phyloP scores from a whole-genome alignment of 2,329 filamentous ascomycete species.

The Ophiostoma pallidulum region DNA sequence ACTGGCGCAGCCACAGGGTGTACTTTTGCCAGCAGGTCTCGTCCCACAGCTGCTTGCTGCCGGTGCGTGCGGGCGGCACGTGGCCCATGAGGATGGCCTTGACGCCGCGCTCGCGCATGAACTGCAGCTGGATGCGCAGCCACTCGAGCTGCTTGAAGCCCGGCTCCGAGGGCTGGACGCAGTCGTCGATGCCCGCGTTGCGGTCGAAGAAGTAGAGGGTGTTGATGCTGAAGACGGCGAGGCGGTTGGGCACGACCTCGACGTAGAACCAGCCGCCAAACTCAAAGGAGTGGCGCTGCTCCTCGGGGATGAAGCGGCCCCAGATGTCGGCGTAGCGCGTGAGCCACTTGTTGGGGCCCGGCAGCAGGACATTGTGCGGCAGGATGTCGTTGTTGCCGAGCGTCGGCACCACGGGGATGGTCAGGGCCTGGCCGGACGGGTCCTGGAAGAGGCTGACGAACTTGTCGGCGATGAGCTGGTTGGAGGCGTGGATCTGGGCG shows the following conservation, averaged over 20 bases:
- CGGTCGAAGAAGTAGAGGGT: conserved; percentile 93
- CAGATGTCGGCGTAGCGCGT: conserved; percentile 69
- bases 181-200: conserved; percentile 90
- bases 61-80: conserved; percentile 80
- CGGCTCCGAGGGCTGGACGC: conserved; percentile 66
- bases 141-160: conserved; percentile 95
- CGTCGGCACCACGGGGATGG: conserved; percentile 76
- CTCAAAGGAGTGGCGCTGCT: conserved; percentile 81
- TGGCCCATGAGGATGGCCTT: conserved; percentile 94
- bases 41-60: conserved; percentile 82
- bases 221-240: conserved; percentile 90
- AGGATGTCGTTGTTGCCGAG: conserved; percentile 97
- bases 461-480: conserved; percentile 64
- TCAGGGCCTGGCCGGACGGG: conserved; percentile 45
- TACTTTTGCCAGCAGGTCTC: conserved; percentile 99
- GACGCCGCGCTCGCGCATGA: conserved; percentile 73
- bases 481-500: conserved; percentile 67
- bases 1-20: conserved; percentile 80
- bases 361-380: conserved; percentile 85
- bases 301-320: conserved; percentile 81
- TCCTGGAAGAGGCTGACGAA: conserved; percentile 65
- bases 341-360: conserved; percentile 82
- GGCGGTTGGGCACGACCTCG: conserved; percentile 76
- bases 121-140: conserved; percentile 79
- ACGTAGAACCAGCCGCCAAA: conserved; percentile 91